Conservation (phyloP, 768 basidiomycete species). For the Boletus reticulatus region DNA sequence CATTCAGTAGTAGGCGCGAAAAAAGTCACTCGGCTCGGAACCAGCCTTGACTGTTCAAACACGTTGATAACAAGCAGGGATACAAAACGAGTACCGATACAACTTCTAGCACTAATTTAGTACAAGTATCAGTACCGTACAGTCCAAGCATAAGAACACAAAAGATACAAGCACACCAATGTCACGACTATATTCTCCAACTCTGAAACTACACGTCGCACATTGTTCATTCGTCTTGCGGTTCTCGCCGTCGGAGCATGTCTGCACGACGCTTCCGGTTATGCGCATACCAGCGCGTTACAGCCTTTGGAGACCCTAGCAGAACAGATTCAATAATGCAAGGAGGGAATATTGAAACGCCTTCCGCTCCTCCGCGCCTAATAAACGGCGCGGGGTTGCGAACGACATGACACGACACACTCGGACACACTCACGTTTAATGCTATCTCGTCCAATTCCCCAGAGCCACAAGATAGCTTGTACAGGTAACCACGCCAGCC, state of each 20-base stretch:
- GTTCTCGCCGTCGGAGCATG: neutral
- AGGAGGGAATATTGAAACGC: no score
- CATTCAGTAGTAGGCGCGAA: no score
- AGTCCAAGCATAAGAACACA: neutral
- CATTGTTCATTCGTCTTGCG: no score
- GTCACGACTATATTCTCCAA: neutral
- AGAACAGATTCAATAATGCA: neutral
- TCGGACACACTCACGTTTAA: neutral
- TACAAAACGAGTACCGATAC: neutral
- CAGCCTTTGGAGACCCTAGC: neutral
- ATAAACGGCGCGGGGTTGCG: no score
- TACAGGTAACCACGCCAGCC: neutral
- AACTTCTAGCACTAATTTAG: neutral
- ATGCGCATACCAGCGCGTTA: neutral
- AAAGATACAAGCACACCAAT: neutral
- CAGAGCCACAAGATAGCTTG: conserved; percentile 13
- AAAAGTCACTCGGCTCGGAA: no score
- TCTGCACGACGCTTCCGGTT: neutral
- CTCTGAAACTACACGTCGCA: no score
- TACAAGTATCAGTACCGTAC: neutral
- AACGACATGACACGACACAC: no score
- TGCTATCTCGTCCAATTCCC: conserved; percentile 12
- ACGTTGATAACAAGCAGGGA: neutral
- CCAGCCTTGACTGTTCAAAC: no score
- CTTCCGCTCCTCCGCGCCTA: no score